Evolutionary conservation across 192 early-diverging fungal genomes (phyloP).

Genomic region (Glomus cerebriforme): DNA sequence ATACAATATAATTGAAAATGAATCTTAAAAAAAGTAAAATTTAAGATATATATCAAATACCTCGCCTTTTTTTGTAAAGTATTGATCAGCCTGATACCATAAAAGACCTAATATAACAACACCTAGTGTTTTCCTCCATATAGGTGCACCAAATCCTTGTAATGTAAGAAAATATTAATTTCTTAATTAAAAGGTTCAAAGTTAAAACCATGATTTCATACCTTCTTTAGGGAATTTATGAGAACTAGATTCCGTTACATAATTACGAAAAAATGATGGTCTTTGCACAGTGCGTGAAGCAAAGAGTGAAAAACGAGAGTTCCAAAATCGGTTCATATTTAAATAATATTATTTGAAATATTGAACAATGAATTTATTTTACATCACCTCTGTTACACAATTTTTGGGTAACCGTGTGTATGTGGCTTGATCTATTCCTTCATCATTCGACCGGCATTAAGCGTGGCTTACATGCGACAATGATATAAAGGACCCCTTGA

Average conservation of each 20-base stretch:
- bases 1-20: no score
- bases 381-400: no score
- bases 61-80: slow-evolving; percentile 6
- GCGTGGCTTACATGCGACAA: no score
- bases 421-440: no score
- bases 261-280: not conserved
- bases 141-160: not conserved
- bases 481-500: no score
- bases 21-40: not conserved
- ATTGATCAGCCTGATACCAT: slow-evolving; percentile 14
- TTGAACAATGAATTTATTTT: no score
- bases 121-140: not conserved
- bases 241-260: not conserved
- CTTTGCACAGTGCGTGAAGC: not conserved
- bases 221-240: not conserved
- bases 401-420: no score
- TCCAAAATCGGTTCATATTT: not conserved
- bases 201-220: not conserved
- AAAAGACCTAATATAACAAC: not conserved
- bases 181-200: not conserved
- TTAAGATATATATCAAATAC: not conserved
- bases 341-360: no score
- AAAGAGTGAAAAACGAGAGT: not conserved
- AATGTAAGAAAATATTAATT: not conserved
- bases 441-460: no score